Evolutionary conservation across 441 rosid species (phyloP), one percentile per base, ranked within the genome.

Genomic region (Melastoma candidum): DNA sequence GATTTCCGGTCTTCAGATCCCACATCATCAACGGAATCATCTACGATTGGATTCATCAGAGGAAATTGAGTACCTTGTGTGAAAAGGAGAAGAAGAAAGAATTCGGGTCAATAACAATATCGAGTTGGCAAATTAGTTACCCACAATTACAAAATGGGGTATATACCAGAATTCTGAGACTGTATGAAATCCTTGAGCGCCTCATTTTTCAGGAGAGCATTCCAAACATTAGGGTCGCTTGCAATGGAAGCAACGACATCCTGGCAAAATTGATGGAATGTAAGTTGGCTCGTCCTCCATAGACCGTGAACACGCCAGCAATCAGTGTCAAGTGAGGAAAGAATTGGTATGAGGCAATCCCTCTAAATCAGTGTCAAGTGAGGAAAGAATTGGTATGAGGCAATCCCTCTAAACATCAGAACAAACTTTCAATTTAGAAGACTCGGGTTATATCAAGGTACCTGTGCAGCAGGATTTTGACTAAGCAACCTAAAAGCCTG

Each of bases 191-290:
- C 71, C 61, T 55, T 56, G 54, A 85, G 77, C 3, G 65, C 75
- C 22, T 67, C 68, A 64, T 82, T 85, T 47, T 72, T 64, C 69
- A 68, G 50, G 12, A 78, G 76, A 32, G 90, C 85, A 56, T 66
- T 65, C 95, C 87, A 85, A 51, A 85, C 87, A 3, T 78, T 68
- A 17, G 77, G 85, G 46, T 85, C 95, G 45, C 58, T 26, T 2
- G 82, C 90, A 67, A 85, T 65, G 10, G 93, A 82, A 60, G 93
- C 81, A 75, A 85, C 87, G 61, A 83, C 80, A 68, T 63, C 24
- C 95, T 89, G 56, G 9, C 17, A 9, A 26, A 11, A 10, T 26
- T 25, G 45, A n/a, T 44, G 9, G 13, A 9, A 55, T 26, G 14
- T 27, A 7, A 26, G 41, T 32, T 6, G 8, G 41, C 41, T 4